Percentiles rank a stretch among this genome's conserved stretches.
phyloP scores from a whole-genome alignment of 2,329 filamentous ascomycete species.

The Calonectria hongkongensis region DNA sequence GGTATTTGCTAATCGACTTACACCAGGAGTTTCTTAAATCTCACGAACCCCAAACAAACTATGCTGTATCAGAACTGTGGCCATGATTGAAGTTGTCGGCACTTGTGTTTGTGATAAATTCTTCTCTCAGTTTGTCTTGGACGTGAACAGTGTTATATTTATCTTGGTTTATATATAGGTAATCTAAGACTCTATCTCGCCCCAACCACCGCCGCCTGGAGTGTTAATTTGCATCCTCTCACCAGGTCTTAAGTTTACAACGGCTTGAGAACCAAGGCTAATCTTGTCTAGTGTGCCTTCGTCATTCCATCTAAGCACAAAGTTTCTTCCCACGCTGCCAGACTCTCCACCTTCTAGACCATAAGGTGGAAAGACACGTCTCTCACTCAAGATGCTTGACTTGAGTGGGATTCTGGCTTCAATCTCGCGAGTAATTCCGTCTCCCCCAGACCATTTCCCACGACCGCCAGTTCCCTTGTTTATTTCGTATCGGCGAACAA shows the following conservation, averaged over 20 bases:
- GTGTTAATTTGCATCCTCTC: conserved; percentile 61
- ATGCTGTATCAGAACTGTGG: too few species aligned
- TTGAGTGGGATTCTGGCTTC: conserved; percentile 58
- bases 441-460: conserved; percentile 57
- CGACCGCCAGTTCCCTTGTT: conserved; percentile 55
- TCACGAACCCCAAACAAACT: too few species aligned
- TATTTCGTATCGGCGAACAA: conserved; percentile 58
- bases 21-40: too few species aligned
- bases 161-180: too few species aligned
- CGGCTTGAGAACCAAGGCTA: conserved; percentile 58
- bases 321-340: conserved; percentile 55
- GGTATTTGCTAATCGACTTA: too few species aligned
- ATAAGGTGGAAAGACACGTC: conserved; percentile 59
- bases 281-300: conserved; percentile 54
- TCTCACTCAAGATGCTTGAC: conserved; percentile 61
- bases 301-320: conserved; percentile 49
- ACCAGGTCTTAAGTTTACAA: conserved; percentile 56
- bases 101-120: too few species aligned
- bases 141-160: too few species aligned
- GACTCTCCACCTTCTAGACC: conserved; percentile 58
- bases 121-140: too few species aligned
- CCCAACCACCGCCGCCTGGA: conserved; percentile 59
- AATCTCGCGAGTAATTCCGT: conserved; percentile 60
- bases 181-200: conserved; percentile 9
- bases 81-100: too few species aligned